Evolutionary conservation across 345 rosid genomes (phyloP), one percentile per base, ranked within the genome.

Genomic region (Brassica nigra): DNA sequence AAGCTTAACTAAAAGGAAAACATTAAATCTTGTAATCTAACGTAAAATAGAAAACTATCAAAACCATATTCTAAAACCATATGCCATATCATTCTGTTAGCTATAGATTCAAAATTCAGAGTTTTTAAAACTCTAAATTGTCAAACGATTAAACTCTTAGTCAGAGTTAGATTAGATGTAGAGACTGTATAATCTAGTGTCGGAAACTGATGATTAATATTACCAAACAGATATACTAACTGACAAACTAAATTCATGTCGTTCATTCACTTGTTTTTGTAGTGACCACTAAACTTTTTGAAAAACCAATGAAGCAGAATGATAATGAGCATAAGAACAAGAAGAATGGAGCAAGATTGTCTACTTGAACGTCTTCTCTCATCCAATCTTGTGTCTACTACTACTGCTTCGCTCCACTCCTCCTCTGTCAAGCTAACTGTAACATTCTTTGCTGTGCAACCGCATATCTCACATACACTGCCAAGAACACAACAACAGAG

Each of bases 391-490:
- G 2, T 73, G 23, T 72, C 77, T 15, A 62, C 36, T 67, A 4
- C 5, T 34, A n/a, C 2, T 52, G 2, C 78, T n/a, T 63, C 70
- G 8, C 7, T 15, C 70, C 78, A 49, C 31, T 62, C 75, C 27
- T 79, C 82, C 70, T 4, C 61, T 16, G 61, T 54, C 11, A 54
- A 54, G 61, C 10, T 54, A 15, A 54, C 23, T 15, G 61, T 16
- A 54, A 54, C 61, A 54, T 54, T 54, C 61, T 54, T 54, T 16
- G 61, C 61, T 54, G 61, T 54, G 61, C 61, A 54, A 7, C 61
- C 61, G 9, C 61, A 54, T 5, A 79, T 79, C n/a, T 79, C 82
- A 79, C 82, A 79, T 12, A 79, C 71, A 68, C 82, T 79, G 78
- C 78, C 63, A 79, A 49, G 16, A 59, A 61, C 58, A 73, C 42